Conservation (phyloP, 2,329 filamentous ascomycete species). For the Parascedosporium putredinis region DNA sequence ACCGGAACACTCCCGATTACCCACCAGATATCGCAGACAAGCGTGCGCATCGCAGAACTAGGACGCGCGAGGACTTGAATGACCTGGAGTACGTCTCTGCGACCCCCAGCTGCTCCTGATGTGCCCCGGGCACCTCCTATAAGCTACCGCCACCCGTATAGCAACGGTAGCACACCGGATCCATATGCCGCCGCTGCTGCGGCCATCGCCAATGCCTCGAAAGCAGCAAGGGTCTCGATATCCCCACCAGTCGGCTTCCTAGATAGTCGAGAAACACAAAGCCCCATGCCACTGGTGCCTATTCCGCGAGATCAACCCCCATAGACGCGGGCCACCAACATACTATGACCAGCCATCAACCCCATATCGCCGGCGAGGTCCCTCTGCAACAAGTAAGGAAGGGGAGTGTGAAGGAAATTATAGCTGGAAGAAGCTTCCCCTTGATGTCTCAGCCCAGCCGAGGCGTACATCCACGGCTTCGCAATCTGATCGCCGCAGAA, state of each 20-base stretch:
- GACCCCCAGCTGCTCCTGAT: conserved; percentile 46
- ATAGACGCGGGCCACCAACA: conserved; percentile 10
- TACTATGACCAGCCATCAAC: background rate
- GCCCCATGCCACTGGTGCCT: conserved; percentile 8
- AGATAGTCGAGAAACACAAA: conserved; percentile 13
- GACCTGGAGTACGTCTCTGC: conserved; percentile 23
- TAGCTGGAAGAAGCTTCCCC: conserved; percentile 2
- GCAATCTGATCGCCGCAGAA: conserved; percentile 36
- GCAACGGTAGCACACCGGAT: conserved; percentile 6
- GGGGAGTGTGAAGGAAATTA: conserved; percentile 6
- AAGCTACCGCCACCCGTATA: conserved; percentile 39
- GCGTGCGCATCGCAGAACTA: conserved; percentile 12
- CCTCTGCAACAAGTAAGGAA: conserved; percentile 8
- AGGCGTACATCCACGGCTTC: conserved; percentile 28
- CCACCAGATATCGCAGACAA: conserved; percentile 31
- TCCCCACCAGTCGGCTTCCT: background rate
- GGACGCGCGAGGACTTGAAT: conserved; percentile 25
- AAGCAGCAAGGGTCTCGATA: background rate
- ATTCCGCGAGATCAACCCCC: conserved; percentile 18
- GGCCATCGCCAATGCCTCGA: background rate
- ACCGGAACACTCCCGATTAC: conserved; percentile 30
- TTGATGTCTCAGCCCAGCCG: conserved; percentile 17
- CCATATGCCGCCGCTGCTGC: conserved; percentile 5
- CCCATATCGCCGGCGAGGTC: conserved; percentile 4
- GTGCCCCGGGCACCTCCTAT: conserved; percentile 47